Evolutionary conservation across 257 asterid genomes (phyloP), one percentile per base, ranked within the genome.

Genomic region (Handroanthus guayacan): DNA sequence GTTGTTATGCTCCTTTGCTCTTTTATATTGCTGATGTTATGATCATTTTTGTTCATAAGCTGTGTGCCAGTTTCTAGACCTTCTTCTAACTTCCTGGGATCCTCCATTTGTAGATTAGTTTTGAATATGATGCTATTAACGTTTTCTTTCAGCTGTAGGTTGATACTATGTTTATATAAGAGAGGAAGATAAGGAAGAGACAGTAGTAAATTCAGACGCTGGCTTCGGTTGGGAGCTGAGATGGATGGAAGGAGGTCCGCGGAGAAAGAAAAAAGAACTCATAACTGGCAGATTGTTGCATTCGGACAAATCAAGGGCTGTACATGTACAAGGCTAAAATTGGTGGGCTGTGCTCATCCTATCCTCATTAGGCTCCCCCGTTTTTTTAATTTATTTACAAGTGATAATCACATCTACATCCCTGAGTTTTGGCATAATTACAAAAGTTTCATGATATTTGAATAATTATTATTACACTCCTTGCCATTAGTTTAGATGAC

Each of bases 81-180:
- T 76, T 81, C 85, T 71, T 81, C 85, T 76, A 81, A 78, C 80
- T 73, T 81, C 54, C 76, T 77, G 0, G 85, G 80, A 45, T 81
- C 82, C 66, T 81, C 85, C 85, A 80, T 80, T 57, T 67, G 58
- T 57, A 56, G 52, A 16, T 37, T 25, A 13, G 5, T 3, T 5
- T 62, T 62, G 18, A 2, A 48, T 5, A 12, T 18, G 48, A 43
- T 41, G 45, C 5, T 66, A 25, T 25, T 16, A n/a, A 45, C 2
- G 44, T 62, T 62, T 62, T 62, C 4, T 44, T 10, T 3, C 16
- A 43, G 9, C 9, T 8, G 31, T 1, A 25, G 31, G 4, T 57
- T 61, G 72, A 43, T 17, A 38, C 36, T 80, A 25, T 25, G 31
- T 25, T 25, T 25, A 74, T 80, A 80, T 57, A 80, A 20, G 60